Conservation (phyloP, 495 filamentous ascomycete species). For the Neurospora cerealis region DNA sequence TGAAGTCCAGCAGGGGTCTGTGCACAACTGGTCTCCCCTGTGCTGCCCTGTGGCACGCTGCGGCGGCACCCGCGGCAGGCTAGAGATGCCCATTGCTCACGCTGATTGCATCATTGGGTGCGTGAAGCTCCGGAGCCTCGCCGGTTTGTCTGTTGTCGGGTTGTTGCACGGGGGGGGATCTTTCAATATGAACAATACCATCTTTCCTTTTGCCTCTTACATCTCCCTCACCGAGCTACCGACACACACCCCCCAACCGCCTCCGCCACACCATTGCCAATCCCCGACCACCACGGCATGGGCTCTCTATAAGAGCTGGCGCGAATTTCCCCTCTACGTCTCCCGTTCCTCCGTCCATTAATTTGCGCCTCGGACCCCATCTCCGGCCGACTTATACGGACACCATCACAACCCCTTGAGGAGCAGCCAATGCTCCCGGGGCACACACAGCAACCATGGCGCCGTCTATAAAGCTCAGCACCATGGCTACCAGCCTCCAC, state of each 20-base stretch:
- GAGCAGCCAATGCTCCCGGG: background rate
- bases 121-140: background rate
- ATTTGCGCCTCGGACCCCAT: background rate
- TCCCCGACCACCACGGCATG: background rate
- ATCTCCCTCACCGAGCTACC: background rate
- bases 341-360: background rate
- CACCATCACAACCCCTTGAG: background rate
- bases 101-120: slow-evolving; percentile 19
- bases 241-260: background rate
- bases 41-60: background rate
- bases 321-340: background rate
- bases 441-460: slow-evolving; percentile 8
- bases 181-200: background rate
- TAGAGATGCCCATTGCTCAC: background rate
- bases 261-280: background rate
- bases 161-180: background rate
- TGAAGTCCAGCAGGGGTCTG: background rate
- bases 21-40: background rate
- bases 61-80: background rate
- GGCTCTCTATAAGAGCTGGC: background rate
- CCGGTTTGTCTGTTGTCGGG: background rate
- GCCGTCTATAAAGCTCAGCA: slow-evolving; percentile 9
- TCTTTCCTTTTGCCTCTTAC: background rate
- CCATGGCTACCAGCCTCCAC: slow-evolving; percentile 15
- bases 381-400: background rate